A percentile compares a stretch with the other conserved stretches of the same genome.
Evolutionary conservation across 2,329 filamentous ascomycete species (phyloP).

Genomic region (Aspergillus caelatus): DNA sequence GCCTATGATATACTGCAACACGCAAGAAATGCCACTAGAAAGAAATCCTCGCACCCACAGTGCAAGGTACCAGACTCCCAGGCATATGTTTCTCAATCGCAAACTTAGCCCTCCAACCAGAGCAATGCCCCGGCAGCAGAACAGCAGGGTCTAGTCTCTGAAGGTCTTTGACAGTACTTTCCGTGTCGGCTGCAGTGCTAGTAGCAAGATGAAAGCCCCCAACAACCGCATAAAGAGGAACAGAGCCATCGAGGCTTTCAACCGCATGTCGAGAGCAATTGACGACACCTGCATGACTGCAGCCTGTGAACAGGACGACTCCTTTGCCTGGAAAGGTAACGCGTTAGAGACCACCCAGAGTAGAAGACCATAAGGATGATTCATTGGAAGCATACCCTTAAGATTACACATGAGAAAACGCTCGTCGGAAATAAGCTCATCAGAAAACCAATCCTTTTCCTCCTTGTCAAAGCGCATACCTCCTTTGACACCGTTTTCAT

Average conservation of each 20-base stretch:
- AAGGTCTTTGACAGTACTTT: constrained; percentile 52
- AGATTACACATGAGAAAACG: constrained; percentile 57
- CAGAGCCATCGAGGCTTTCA: constrained; percentile 37
- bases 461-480: constrained; percentile 49
- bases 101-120: constrained; percentile 59
- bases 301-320: constrained; percentile 59
- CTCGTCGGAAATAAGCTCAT: constrained; percentile 57
- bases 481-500: constrained; percentile 52
- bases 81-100: constrained; percentile 56
- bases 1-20: neutral
- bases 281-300: constrained; percentile 59
- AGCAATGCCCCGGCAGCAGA: constrained; percentile 59
- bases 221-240: constrained; percentile 54
- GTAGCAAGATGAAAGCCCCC: constrained; percentile 59
- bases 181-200: constrained; percentile 46
- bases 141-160: constrained; percentile 52
- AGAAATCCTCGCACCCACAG: constrained; percentile 50
- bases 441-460: constrained; percentile 49
- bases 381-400: constrained; percentile 43
- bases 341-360: neutral
- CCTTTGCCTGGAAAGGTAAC: constrained; percentile 46
- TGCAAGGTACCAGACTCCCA: constrained; percentile 53
- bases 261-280: constrained; percentile 54
- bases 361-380: neutral
- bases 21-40: constrained; percentile 27